Evolutionary conservation across 2,329 filamentous ascomycete species (phyloP).

Genomic region (Dactylellina sp.): DNA sequence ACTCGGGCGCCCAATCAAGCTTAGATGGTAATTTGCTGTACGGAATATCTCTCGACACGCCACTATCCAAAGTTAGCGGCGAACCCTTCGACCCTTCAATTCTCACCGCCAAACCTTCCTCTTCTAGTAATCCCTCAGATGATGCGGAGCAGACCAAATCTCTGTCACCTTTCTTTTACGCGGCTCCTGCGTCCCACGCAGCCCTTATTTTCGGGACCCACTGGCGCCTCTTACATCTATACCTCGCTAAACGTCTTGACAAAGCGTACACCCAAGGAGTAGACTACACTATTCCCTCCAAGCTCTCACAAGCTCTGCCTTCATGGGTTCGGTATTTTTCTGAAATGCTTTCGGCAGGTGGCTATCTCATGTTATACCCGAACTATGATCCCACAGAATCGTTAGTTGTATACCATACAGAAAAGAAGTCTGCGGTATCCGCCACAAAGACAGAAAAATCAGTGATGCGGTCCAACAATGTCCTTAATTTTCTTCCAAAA

Average conservation of each 20-base stretch:
- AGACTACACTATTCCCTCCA: slow-evolving; percentile 15
- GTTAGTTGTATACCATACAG: slow-evolving; percentile 80
- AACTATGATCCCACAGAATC: slow-evolving; percentile 69
- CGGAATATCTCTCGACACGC: slow-evolving; percentile 83
- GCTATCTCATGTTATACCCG: slow-evolving; percentile 85
- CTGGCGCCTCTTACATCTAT: slow-evolving; percentile 87
- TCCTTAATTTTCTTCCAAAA: slow-evolving; percentile 24
- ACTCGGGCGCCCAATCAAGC: slow-evolving; percentile 70
- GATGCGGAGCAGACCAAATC: slow-evolving; percentile 54
- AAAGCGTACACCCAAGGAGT: slow-evolving; percentile 20
- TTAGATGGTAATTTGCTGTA: slow-evolving; percentile 72
- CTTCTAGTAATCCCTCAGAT: slow-evolving; percentile 62
- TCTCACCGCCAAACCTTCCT: slow-evolving; percentile 66
- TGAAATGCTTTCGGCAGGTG: slow-evolving; percentile 77
- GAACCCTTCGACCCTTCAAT: slow-evolving; percentile 64
- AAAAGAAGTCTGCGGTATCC: slow-evolving; percentile 63
- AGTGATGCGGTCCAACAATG: slow-evolving; percentile 41
- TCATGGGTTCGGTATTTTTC: slow-evolving; percentile 52
- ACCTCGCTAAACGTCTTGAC: slow-evolving; percentile 74
- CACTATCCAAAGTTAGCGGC: slow-evolving; percentile 73
- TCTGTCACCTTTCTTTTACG: slow-evolving; percentile 79
- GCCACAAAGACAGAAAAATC: slow-evolving; percentile 7
- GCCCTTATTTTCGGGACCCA: slow-evolving; percentile 84
- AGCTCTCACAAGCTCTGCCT: slow-evolving; percentile 1
- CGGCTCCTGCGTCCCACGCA: slow-evolving; percentile 84